Conservation (phyloP, 257 asterid species). For the Solanum bulbocastanum region DNA sequence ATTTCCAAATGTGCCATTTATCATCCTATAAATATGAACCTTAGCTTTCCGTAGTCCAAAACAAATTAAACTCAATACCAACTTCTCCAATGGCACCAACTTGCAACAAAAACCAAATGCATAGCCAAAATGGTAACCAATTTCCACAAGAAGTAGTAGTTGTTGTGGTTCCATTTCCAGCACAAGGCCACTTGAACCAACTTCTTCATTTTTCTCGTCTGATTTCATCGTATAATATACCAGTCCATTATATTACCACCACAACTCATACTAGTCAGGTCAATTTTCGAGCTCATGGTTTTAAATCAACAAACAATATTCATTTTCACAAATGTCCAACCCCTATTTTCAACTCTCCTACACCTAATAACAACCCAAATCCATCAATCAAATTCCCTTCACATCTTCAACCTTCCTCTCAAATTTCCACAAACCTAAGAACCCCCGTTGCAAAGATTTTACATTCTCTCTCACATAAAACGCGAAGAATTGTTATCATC, state of each 20-base stretch:
- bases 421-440: slow-evolving; percentile 29
- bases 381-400: slow-evolving; percentile 17
- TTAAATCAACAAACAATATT: slow-evolving; percentile 27
- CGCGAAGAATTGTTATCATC: slow-evolving; percentile 25
- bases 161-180: slow-evolving; percentile 61
- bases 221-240: slow-evolving; percentile 25
- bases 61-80: not conserved
- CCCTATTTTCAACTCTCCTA: slow-evolving; percentile 5
- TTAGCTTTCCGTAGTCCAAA: not conserved
- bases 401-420: slow-evolving; percentile 23
- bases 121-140: not conserved
- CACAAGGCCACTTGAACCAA: slow-evolving; percentile 74
- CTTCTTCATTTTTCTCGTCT: slow-evolving; percentile 69
- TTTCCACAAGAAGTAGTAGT: slow-evolving; percentile 21
- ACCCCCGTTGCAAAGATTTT: slow-evolving; percentile 22
- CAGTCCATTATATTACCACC: slow-evolving; percentile 41
- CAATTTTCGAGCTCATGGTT: slow-evolving; percentile 35
- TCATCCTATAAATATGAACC: not conserved
- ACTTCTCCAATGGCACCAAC: not conserved
- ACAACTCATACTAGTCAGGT: slow-evolving; percentile 54
- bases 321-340: slow-evolving; percentile 31
- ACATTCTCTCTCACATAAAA: not conserved
- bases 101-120: not conserved
- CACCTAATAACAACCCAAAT: slow-evolving; percentile 13
- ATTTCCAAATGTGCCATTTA: not conserved